Conservation (phyloP, 129 eudicot genomes). For the Lactuca sativa region DNA sequence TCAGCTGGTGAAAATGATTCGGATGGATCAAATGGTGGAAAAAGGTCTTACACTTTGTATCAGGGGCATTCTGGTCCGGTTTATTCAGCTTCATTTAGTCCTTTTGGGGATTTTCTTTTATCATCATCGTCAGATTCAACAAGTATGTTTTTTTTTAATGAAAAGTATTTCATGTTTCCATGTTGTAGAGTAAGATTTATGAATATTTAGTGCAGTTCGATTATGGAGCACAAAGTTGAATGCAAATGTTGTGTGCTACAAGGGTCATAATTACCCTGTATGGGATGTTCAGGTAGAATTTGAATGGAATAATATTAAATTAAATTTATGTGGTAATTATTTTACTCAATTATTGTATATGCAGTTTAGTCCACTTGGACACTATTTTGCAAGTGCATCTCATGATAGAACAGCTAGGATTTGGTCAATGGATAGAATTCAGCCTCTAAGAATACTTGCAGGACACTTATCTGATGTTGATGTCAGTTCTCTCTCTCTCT, state of each 20-base stretch:
- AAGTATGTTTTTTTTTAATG: background rate
- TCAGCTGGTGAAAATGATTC: slow-evolving; percentile 74
- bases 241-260: slow-evolving; percentile 95
- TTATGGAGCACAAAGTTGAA: slow-evolving; percentile 92
- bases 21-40: slow-evolving; percentile 51
- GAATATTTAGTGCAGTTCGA: slow-evolving; percentile 58
- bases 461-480: slow-evolving; percentile 98
- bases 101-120: slow-evolving; percentile 86
- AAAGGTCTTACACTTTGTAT: slow-evolving; percentile 70
- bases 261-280: slow-evolving; percentile 98
- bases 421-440: slow-evolving; percentile 93
- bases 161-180: too few relatives aligned
- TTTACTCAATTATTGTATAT: background rate
- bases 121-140: slow-evolving; percentile 94
- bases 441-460: slow-evolving; percentile 92
- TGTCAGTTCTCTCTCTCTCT: slow-evolving; percentile 48
- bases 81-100: slow-evolving; percentile 86
- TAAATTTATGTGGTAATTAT: background rate
- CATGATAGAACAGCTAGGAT: slow-evolving; percentile 98
- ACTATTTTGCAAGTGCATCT: slow-evolving; percentile 95
- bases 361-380: slow-evolving; percentile 98
- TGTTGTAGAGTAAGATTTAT: background rate
- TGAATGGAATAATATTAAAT: too few relatives aligned
- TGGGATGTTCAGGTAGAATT: slow-evolving; percentile 96
- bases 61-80: slow-evolving; percentile 97